Percentiles rank a stretch among this genome's conserved stretches.
These are phyloP conservation scores for Boletus fagicola DNA, from an alignment of 768 basidiomycete genomes.

Conservation along the genomic window DNA sequence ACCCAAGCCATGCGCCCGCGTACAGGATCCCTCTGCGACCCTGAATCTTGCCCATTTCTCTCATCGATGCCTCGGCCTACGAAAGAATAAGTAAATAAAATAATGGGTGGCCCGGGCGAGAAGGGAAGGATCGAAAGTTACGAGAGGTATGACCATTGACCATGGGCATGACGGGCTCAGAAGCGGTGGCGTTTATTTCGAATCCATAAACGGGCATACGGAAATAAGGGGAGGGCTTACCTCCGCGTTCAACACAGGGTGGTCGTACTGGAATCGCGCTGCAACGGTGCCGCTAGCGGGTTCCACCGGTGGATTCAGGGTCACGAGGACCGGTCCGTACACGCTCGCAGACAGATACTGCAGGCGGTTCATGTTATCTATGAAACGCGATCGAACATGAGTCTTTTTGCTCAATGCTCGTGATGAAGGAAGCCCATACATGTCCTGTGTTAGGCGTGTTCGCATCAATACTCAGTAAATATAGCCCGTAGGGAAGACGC, in stretches of 20 bases:
- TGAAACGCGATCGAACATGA: neutral
- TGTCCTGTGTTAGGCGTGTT: conserved; percentile 33
- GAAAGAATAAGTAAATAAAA: neutral
- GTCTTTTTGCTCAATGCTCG: neutral
- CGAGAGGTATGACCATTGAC: neutral
- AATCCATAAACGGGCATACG: neutral
- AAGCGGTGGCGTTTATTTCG: neutral
- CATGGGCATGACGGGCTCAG: neutral
- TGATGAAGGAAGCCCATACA: conserved; percentile 33
- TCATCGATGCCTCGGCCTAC: conserved; percentile 56
- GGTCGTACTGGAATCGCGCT: conserved; percentile 61
- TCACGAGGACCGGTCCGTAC: conserved; percentile 65
- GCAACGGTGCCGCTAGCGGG: conserved; percentile 45
- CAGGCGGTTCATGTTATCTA: conserved; percentile 75
- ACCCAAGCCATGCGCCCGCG: conserved; percentile 70
- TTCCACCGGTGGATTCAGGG: conserved; percentile 64
- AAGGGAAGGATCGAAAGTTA: neutral
- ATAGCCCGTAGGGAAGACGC: neutral
- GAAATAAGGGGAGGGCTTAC: conserved; percentile 30
- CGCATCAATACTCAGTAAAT: neutral
- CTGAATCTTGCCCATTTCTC: conserved; percentile 56
- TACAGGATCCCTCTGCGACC: conserved; percentile 58
- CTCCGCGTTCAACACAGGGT: conserved; percentile 60
- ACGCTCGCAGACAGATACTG: conserved; percentile 57
- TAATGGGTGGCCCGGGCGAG: neutral